Base-by-base conservation (phyloP, 345 rosid genomes). In the Ceriops decandra region DNA sequence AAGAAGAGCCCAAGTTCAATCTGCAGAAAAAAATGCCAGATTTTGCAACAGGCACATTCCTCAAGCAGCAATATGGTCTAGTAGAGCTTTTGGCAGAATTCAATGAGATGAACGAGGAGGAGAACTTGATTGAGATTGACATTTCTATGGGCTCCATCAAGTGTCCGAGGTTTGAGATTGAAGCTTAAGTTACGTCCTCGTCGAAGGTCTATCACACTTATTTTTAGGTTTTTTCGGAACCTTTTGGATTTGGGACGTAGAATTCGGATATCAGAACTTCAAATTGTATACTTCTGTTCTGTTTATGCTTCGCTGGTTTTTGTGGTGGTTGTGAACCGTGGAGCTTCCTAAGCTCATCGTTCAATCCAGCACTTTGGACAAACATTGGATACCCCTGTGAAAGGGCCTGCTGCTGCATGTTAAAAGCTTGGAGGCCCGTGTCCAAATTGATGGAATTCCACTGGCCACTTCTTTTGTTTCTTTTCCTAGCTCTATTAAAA, bases 61-160 rank as follows among this genome's bases (percentile, higher is more conserved):
- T 74, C 35, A 74, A 76, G 73, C 82, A 82, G 57, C 76, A 72
- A 27, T 56, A 2, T 47, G 67, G 72, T 53, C 60, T 83, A 20
- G 76, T 77, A 78, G 83, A 80, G 74, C 72, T 84, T 7, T 52
- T 84, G 60, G 85, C 87, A 13, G 92, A 88, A 70, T 54, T 85
- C 24, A 84, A 74, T 62, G 81, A 82, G 24, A 74, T 87, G 82
- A 79, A 77, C 74, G 93, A 91, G 68, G 97, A 91, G 30, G 97
- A 91, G n/a, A 91, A 89, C 71, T 69, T 89, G 76, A 86, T 89
- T 52, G 97, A 91, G 83, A 91, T 91, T 69, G 97, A 89, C 72
- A 82, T 91, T 56, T 91, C 87, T 26, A 71, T 87, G 60, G 96
- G 97, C 38, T 91, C 90, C 63, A 87, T 87, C 80, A 89, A 87